Evolutionary conservation across 2,329 filamentous ascomycete species (phyloP), one percentile per base, ranked within the genome.

Genomic region (Cladosporium sp.): DNA sequence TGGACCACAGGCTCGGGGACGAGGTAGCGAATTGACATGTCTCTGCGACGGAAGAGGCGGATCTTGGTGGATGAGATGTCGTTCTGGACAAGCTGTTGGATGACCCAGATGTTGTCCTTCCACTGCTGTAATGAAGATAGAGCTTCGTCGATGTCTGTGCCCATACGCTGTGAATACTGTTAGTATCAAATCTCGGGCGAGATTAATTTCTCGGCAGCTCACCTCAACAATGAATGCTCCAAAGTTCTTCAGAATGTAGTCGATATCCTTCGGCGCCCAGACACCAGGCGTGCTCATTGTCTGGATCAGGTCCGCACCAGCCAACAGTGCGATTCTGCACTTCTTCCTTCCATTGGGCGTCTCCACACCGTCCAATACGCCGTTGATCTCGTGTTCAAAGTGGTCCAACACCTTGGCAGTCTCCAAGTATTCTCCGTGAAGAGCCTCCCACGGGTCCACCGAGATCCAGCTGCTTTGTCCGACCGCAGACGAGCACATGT

Each of bases 361-460:
- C 72, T 91, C 85, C 32, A 95, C 86, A 7, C 93, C 93, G 46
- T 90, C 89, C 32, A 89, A 82, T 53, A 92, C 86, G 26, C 86
- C 85, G 76, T 97, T 97, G 76, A 97, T 91, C 77, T 97, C 92
- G 75, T 94, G 81, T 70, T 96, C 89, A 72, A 97, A 95, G 79
- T 97, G 94, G 74, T 96, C 92, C 58, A 97, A 83, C 48, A 97
- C 93, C 71, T 90, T 86, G 46, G 93, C 94, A 0, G 94, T 98
- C 18, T 93, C 92, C 68, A 92, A 89, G 76, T 97, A 98, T 70
- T 91, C 85, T 73, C 89, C 86, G 79, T 96, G 88, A 72, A 90
- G 82, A n/a, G 92, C 91, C 82, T 97, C 93, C 89, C 91, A 96
- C 0, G 91, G 88, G 76, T 96, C 92, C 54, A 95, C 91, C 56